A percentile compares a stretch with the other conserved stretches of the same genome.
Conservation (phyloP, 441 rosid species). For the Populus hybrid region DNA sequence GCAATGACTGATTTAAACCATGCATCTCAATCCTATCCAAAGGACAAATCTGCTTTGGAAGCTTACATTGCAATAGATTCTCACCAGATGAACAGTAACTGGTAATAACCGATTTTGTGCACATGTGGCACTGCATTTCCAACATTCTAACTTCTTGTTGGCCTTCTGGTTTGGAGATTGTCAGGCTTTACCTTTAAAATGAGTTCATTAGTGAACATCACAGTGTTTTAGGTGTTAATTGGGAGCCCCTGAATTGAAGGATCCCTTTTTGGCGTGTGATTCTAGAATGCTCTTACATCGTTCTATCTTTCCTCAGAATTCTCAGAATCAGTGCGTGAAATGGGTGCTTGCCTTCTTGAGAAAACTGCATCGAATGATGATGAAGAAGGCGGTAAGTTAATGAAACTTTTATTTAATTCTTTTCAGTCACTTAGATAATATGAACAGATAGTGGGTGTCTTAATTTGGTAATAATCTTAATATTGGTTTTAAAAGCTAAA, state of each 20-base stretch:
- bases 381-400: conserved; percentile 70
- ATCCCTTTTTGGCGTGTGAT: background rate
- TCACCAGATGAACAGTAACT: too few species aligned
- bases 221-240: background rate
- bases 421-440: too few species aligned
- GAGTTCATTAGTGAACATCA: background rate
- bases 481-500: background rate
- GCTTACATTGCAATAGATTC: background rate
- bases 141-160: too few species aligned
- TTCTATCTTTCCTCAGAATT: conserved; percentile 54
- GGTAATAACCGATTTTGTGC: background rate
- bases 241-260: background rate
- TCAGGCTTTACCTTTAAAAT: background rate
- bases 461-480: background rate
- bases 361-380: conserved; percentile 63
- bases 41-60: background rate
- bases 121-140: background rate
- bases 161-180: background rate
- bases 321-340: conserved; percentile 85
- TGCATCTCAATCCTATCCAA: background rate
- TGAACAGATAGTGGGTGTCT: background rate
- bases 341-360: conserved; percentile 86
- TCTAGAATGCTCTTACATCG: conserved; percentile 4
- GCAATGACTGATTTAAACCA: background rate
- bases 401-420: background rate